Base-by-base conservation (phyloP, 345 rosid species). In the Eucalyptus curtisii region DNA sequence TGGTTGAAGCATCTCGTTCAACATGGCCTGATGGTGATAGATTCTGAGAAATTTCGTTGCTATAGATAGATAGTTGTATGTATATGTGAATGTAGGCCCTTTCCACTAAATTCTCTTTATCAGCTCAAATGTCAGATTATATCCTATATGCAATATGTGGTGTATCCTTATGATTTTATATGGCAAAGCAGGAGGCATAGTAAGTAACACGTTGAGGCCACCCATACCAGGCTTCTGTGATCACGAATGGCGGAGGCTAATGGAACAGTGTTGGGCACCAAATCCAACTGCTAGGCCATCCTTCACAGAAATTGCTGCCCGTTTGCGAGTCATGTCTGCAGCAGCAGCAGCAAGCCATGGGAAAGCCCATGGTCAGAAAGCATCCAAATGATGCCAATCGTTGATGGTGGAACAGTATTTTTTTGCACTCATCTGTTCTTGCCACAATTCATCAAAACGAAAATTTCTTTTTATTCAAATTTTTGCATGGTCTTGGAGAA, bases 201-300 rank as follows among this genome's bases (percentile, higher is more conserved):
- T 97, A 86, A 96, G 90, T 85, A 94, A 96, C 91, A 93, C 96
- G 4, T 92, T 97, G 86, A 93, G 98, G 91, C 99, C 99, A 20
- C 92, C 94, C 0, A 89, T 97, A 86, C 99, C 98, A 10, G 94
- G 92, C 89, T 87, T 86, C 17, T 97, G 98, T 86, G 97, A 97
- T 91, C 64, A 92, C 15, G 97, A 94, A 37, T 97, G 98, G 99
- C 95, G 89, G 88, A 94, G 90, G 89, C 87, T 97, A 88, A 96
- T 97, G 94, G 98, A 97, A 91, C 95, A 95, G 55, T 97, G 99
- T 90, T 97, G 98, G 98, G 92, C 97, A 7, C 94, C 92, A 13
- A 94, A 96, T 64, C 97, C 99, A 8, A 87, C 92, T 44, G 92
- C 85, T 14, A 92, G 99, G 81, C 99, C 98, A 85, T 94, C 98